Conservation (phyloP, 805 yeast species). For the Starmerella lactis-condensi region DNA sequence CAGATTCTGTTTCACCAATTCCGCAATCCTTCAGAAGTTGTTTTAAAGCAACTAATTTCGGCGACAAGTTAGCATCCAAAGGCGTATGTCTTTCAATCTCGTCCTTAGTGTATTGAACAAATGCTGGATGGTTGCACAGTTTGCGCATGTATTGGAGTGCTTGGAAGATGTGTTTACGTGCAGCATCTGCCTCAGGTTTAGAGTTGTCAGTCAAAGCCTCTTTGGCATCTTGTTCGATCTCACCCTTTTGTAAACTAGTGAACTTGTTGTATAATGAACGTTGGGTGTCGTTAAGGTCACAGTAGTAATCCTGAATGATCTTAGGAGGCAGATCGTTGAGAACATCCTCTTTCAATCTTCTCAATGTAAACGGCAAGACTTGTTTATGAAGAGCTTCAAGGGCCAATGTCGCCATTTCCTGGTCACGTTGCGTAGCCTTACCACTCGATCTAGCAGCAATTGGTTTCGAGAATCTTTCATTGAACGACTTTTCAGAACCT, state of each 20-base stretch:
- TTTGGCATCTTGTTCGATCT: conserved; percentile 25
- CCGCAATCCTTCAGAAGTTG: conserved; percentile 82
- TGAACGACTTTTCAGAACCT: conserved; percentile 86
- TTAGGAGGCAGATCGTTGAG: conserved; percentile 92
- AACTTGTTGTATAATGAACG: conserved; percentile 75
- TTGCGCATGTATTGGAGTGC: conserved; percentile 95
- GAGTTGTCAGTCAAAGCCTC: conserved; percentile 6
- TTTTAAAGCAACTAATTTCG: conserved; percentile 67
- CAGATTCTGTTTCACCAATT: conserved; percentile 32
- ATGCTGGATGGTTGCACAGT: conserved; percentile 87
- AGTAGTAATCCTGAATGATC: conserved; percentile 93
- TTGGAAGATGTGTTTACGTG: conserved; percentile 87
- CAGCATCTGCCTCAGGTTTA: conserved; percentile 25
- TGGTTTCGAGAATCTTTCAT: conserved; percentile 93
- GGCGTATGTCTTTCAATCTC: conserved; percentile 46
- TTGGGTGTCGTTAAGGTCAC: conserved; percentile 84
- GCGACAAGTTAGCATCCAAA: conserved; percentile 68
- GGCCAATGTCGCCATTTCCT: conserved; percentile 92
- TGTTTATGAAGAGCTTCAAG: conserved; percentile 91
- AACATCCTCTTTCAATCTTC: conserved; percentile 92
- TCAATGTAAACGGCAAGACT: conserved; percentile 84
- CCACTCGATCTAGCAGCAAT: conserved; percentile 85
- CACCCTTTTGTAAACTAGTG: conserved; percentile 61
- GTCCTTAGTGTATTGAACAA: conserved; percentile 56
- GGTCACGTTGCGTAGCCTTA: conserved; percentile 69